Evolutionary conservation across 1,139 yeast species (phyloP), one percentile per base, ranked within the genome.

Genomic region (Debaryomycetaceae sp.): DNA sequence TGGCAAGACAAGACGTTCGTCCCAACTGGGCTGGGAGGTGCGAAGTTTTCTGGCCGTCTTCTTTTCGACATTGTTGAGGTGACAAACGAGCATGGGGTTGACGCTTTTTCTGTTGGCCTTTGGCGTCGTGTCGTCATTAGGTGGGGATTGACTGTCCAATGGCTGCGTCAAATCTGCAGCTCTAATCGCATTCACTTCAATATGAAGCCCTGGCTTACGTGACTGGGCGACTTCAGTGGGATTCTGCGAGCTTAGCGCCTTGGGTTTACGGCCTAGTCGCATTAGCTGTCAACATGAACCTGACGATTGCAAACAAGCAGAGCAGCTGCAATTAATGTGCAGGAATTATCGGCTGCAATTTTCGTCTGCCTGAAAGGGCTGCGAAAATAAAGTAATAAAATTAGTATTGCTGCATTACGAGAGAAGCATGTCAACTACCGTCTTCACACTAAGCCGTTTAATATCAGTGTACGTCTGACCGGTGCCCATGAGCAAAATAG

Each of bases 381-480:
- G n/a, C n/a, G n/a, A n/a, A n/a, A n/a, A n/a, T n/a, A n/a, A n/a
- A n/a, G n/a, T n/a, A n/a, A n/a, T n/a, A n/a, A n/a, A n/a, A n/a
- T n/a, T n/a, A n/a, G n/a, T n/a, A 19, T 19, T 19, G 7, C 12
- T 22, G 24, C 13, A 7, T 22, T 39, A 61, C 25, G 48, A 51
- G 77, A 86, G 77, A 40, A 90, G 61, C 65, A 81, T 76, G 37
- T 79, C 77, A 14, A 92, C 97, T 0, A 95, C 95, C 77, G 93
- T 78, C 37, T 78, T 85, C 12, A 87, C 95, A 47, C 93, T 82
- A 43, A 90, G 62, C n/a, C 95, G 77, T 51, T 95, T 75, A 37
- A 90, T 65, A 53, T 90, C 98, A 0, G 98, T 90, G 45, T 92
- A 90, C 2, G 94, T 90, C 59, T 90, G 98, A 8, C 98, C 98